phyloP scores from a whole-genome alignment of 2,329 filamentous ascomycete genomes.

The Scytalidium lignicola region DNA sequence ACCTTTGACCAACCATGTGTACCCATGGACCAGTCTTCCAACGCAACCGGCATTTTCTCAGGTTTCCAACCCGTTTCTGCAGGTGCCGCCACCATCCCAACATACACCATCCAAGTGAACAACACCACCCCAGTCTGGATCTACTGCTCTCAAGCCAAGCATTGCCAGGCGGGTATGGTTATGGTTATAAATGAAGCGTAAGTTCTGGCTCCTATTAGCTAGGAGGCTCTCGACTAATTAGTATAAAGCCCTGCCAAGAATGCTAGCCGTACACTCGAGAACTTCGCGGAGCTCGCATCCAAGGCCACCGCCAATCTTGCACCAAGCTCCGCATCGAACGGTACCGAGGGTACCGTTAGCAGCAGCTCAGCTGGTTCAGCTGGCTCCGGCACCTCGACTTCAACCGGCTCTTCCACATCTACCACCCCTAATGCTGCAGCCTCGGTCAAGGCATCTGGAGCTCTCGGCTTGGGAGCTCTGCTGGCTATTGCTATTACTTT shows the following conservation, averaged over 20 bases:
- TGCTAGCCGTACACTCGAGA: conserved; percentile 43
- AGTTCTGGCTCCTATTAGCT: conserved; percentile 11
- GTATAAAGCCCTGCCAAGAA: conserved; percentile 35
- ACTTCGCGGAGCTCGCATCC: conserved; percentile 31
- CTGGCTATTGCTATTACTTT: neutral
- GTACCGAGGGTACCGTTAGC: conserved; percentile 10
- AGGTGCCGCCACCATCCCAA: conserved; percentile 48
- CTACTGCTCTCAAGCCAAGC: conserved; percentile 69
- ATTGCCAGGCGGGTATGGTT: conserved; percentile 54
- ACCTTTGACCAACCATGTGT: conserved; percentile 67
- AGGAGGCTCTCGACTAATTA: neutral
- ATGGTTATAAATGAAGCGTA: conserved; percentile 49
- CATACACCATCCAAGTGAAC: conserved; percentile 67
- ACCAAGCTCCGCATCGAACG: conserved; percentile 25
- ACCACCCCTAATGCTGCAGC: neutral
- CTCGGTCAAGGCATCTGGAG: neutral
- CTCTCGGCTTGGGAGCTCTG: neutral
- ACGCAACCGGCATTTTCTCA: conserved; percentile 57
- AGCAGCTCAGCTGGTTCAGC: neutral
- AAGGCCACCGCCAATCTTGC: conserved; percentile 34
- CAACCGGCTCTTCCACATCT: conserved; percentile 5
- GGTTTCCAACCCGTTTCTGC: conserved; percentile 62
- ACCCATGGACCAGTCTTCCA: conserved; percentile 47
- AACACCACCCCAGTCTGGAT: conserved; percentile 69
- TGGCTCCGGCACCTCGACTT: conserved; percentile 7